Evolutionary conservation across 768 basidiomycete species (phyloP).

Genomic region (Tricholoma bakamatsutake): DNA sequence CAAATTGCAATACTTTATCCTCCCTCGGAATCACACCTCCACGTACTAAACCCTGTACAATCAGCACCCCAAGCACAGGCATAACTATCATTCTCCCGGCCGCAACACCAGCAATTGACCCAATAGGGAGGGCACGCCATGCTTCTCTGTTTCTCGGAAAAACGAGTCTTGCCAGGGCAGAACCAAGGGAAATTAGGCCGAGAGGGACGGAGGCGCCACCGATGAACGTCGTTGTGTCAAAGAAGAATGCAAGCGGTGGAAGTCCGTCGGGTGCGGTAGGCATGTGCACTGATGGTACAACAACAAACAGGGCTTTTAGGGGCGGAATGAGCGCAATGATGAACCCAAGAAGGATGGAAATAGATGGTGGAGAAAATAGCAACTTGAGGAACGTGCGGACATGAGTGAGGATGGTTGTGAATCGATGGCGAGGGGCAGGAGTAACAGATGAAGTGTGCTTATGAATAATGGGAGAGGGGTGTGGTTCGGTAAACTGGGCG

Average conservation of each 20-base stretch:
- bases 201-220: constrained; percentile 50
- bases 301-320: constrained; percentile 49
- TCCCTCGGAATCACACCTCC: constrained; percentile 40
- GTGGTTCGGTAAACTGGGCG: too few species aligned
- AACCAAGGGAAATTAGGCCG: constrained; percentile 49
- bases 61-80: constrained; percentile 56
- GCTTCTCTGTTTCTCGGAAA: constrained; percentile 37
- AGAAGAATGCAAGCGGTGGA: constrained; percentile 47
- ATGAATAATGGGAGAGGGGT: too few species aligned
- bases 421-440: background rate
- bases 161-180: constrained; percentile 49
- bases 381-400: constrained; percentile 21
- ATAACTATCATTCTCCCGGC: constrained; percentile 48
- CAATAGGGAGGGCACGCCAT: constrained; percentile 39
- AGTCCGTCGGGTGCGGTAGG: constrained; percentile 49
- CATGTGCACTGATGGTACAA: constrained; percentile 28
- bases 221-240: constrained; percentile 45
- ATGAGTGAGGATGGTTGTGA: background rate
- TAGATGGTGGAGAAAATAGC: constrained; percentile 36
- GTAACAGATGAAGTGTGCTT: too few species aligned
- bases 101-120: constrained; percentile 49
- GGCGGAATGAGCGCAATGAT: constrained; percentile 42
- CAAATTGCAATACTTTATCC: constrained; percentile 57
- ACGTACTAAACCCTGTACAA: constrained; percentile 45
- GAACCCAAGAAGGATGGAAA: constrained; percentile 41